Conservation (phyloP, 202 grass and related monocot genomes). For the Setaria viridis region DNA sequence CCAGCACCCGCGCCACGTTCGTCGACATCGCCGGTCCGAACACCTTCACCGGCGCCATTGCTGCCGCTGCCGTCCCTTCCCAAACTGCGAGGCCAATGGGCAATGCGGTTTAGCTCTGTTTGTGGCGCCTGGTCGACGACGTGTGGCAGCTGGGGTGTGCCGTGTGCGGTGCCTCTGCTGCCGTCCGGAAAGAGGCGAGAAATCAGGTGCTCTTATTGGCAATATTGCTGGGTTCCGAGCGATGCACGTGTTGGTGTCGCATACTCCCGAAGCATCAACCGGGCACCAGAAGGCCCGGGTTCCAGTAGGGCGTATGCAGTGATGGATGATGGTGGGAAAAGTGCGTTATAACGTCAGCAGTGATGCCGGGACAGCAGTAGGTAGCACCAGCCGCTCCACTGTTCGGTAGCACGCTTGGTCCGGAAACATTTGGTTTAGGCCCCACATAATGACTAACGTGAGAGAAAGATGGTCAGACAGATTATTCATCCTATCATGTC, state of each 20-base stretch:
- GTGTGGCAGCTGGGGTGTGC: background rate
- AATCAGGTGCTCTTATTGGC: too few species aligned
- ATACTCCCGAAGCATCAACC: background rate
- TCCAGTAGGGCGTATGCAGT: background rate
- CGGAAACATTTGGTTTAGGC: too few species aligned
- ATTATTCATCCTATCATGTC: too few species aligned
- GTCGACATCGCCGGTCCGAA: background rate
- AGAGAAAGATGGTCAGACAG: too few species aligned
- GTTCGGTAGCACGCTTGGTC: too few species aligned
- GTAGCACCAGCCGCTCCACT: too few species aligned
- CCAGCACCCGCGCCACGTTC: constrained; percentile 35
- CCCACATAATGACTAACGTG: too few species aligned
- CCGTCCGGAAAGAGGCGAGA: background rate
- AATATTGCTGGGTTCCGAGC: background rate
- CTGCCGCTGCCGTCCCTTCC: too few species aligned
- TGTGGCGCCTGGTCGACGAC: background rate
- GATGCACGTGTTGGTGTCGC: background rate
- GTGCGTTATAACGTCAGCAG: background rate
- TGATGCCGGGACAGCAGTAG: background rate
- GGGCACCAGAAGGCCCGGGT: background rate
- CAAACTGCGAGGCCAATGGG: too few species aligned
- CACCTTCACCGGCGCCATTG: too few species aligned
- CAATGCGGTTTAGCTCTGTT: too few species aligned
- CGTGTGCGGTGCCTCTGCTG: background rate
- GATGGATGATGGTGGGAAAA: background rate